Conservation (phyloP, 2,329 filamentous ascomycete species). For the Colletotrichum lupini region DNA sequence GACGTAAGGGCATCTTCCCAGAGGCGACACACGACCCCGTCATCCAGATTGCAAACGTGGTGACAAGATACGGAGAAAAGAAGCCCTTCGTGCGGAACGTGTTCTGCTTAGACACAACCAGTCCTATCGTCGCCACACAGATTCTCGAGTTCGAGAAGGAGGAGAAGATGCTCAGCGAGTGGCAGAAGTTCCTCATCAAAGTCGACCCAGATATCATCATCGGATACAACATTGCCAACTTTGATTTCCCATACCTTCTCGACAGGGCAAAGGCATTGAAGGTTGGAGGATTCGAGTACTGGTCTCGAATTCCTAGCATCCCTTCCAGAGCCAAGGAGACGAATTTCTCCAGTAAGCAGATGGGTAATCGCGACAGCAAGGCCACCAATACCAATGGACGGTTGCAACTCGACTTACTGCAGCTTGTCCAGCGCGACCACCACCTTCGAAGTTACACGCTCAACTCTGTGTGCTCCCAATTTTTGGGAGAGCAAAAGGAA, state of each 20-base stretch:
- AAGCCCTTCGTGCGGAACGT: slow-evolving; percentile 98
- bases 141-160: slow-evolving; percentile 86
- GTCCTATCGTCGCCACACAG: slow-evolving; percentile 93
- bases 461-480: slow-evolving; percentile 95
- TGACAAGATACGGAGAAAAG: slow-evolving; percentile 92
- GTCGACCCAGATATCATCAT: slow-evolving; percentile 98
- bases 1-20: slow-evolving; percentile 96
- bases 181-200: slow-evolving; percentile 89
- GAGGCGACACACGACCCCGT: slow-evolving; percentile 92
- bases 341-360: slow-evolving; percentile 97
- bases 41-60: slow-evolving; percentile 97
- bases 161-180: slow-evolving; percentile 89
- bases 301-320: slow-evolving; percentile 80
- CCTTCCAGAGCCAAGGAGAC: slow-evolving; percentile 79
- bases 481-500: slow-evolving; percentile 96
- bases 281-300: slow-evolving; percentile 83
- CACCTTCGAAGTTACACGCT: slow-evolving; percentile 96
- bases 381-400: slow-evolving; percentile 94
- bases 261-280: slow-evolving; percentile 89
- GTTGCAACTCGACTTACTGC: slow-evolving; percentile 92
- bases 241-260: slow-evolving; percentile 96
- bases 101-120: slow-evolving; percentile 93
- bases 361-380: slow-evolving; percentile 96
- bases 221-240: slow-evolving; percentile 98
- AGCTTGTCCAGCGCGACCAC: slow-evolving; percentile 93